Evolutionary conservation across 352 stramenopile genomes (phyloP).

Genomic region (Discostella stelligera): DNA sequence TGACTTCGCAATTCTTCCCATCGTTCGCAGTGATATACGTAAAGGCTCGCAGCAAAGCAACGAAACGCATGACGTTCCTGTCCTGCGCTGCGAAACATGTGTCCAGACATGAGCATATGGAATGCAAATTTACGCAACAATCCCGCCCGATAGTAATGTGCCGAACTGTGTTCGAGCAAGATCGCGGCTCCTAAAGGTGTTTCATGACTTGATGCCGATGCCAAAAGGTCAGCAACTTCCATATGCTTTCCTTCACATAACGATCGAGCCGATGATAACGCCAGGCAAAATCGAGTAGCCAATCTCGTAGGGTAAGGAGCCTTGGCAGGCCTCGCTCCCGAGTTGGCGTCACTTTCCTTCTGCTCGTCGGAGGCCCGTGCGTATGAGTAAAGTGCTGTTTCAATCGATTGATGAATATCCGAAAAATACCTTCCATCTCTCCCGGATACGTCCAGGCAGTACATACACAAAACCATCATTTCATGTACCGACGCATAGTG

Average conservation of each 20-base stretch:
- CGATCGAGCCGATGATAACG: constrained; percentile 48
- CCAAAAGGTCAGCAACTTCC: constrained; percentile 79
- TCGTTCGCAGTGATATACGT: constrained; percentile 69
- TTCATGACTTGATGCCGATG: constrained; percentile 75
- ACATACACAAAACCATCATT: constrained; percentile 81
- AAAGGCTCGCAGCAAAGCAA: constrained; percentile 75
- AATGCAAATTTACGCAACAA: constrained; percentile 82
- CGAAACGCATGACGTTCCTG: constrained; percentile 80
- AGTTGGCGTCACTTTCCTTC: constrained; percentile 27
- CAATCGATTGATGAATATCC: constrained; percentile 57
- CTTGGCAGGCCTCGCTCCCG: constrained; percentile 37
- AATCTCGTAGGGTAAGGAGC: constrained; percentile 64
- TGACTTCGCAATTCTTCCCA: constrained; percentile 80
- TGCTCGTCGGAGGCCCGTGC: constrained; percentile 71
- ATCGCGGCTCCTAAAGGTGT: constrained; percentile 74
- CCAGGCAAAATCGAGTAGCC: constrained; percentile 71
- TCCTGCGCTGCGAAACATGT: constrained; percentile 78
- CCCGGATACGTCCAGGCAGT: constrained; percentile 59
- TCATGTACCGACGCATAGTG: constrained; percentile 79
- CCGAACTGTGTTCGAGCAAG: constrained; percentile 73
- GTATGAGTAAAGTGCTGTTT: constrained; percentile 75
- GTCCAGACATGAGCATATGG: constrained; percentile 83
- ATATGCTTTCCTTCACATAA: constrained; percentile 60
- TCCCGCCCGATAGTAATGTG: constrained; percentile 69
- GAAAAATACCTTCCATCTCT: constrained; percentile 53